Evolutionary conservation across 208 protist species (phyloP).

Genomic region (Phytomonas francai): DNA sequence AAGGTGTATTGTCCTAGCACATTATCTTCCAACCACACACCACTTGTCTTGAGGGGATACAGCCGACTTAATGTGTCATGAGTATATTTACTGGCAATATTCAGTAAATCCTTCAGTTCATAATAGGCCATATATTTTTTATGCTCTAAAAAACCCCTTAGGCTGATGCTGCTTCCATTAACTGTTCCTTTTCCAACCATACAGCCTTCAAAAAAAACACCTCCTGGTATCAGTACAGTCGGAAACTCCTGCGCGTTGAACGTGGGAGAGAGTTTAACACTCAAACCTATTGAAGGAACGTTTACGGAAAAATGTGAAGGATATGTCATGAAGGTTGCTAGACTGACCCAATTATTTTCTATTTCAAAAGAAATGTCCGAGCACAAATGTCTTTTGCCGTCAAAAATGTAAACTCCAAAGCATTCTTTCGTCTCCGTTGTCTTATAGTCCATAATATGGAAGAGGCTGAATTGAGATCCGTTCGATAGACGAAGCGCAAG

Average conservation of each 20-base stretch:
- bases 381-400: constrained; percentile 17
- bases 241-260: constrained; percentile 51
- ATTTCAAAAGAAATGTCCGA: constrained; percentile 21
- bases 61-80: constrained; percentile 19
- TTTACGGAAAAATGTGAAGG: constrained; percentile 19
- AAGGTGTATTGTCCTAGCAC: constrained; percentile 28
- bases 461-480: constrained; percentile 27
- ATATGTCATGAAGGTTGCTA: constrained; percentile 47
- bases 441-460: constrained; percentile 14
- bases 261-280: constrained; percentile 15
- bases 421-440: constrained; percentile 11
- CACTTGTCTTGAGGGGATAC: constrained; percentile 29
- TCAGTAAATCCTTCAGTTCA: constrained; percentile 24
- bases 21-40: constrained; percentile 34
- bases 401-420: constrained; percentile 15
- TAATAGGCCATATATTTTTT: constrained; percentile 18
- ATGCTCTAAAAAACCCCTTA: constrained; percentile 36
- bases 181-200: constrained; percentile 22
- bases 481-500: constrained; percentile 28
- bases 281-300: constrained; percentile 21
- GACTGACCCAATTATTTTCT: constrained; percentile 34
- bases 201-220: constrained; percentile 46
- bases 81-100: constrained; percentile 29
- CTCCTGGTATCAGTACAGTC: constrained; percentile 24
- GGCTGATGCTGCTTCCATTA: constrained; percentile 13